A percentile compares a stretch with the other conserved stretches of the same genome.
Conservation (phyloP, 1,284 basidiomycete species). For the Sanguinoderma infundibulare region DNA sequence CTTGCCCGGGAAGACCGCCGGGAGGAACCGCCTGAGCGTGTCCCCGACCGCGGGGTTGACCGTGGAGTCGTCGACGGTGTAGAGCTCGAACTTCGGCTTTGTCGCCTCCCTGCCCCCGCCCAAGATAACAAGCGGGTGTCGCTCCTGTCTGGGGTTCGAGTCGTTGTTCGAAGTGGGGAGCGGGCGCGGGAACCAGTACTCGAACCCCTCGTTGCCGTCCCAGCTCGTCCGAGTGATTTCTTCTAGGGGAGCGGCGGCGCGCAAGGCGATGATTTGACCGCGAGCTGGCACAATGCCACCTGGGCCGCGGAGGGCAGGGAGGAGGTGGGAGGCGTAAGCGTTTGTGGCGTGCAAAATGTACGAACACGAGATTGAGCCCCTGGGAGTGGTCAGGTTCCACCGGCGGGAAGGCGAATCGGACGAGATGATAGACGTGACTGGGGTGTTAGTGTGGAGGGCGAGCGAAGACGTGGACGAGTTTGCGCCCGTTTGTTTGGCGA, state of each 20-base stretch:
- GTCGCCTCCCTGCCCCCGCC: conserved; percentile 69
- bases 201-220: conserved; percentile 52
- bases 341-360: conserved; percentile 84
- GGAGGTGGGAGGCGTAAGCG: conserved; percentile 69
- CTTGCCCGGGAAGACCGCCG: conserved; percentile 58
- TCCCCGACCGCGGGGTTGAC: conserved; percentile 53
- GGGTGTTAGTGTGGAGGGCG: conserved; percentile 69
- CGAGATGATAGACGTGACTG: conserved; percentile 54
- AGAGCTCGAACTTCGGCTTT: conserved; percentile 49
- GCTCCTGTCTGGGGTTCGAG: conserved; percentile 2
- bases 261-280: conserved; percentile 71
- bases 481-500: conserved; percentile 35
- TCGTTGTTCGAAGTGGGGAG: conserved; percentile 21
- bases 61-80: conserved; percentile 64
- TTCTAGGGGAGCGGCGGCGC: conserved; percentile 47
- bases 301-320: conserved; percentile 61
- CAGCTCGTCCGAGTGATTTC: conserved; percentile 35
- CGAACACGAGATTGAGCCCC: conserved; percentile 59
- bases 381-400: conserved; percentile 61
- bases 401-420: conserved; percentile 29
- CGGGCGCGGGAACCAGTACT: conserved; percentile 86
- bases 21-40: conserved; percentile 61
- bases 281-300: conserved; percentile 71
- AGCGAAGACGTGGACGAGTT: conserved; percentile 45
- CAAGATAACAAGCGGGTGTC: conserved; percentile 65